Evolutionary conservation across 108 stramenopile species (phyloP).

Genomic region (Cyclotella distinguenda): DNA sequence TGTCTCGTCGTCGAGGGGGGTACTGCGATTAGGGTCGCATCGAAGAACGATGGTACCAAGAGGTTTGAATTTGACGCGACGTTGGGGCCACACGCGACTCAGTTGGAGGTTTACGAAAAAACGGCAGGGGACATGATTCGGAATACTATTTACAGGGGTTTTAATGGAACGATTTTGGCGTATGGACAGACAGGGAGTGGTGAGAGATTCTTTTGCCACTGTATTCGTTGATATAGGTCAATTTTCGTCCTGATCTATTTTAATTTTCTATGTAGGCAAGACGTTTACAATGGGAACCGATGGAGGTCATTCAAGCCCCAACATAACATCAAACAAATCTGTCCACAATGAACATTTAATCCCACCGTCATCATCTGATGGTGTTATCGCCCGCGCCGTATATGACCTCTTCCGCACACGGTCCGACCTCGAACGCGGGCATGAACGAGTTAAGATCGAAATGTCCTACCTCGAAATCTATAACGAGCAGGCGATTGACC

Average conservation of each 20-base stretch:
- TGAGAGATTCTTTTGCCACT: slow-evolving; percentile 47
- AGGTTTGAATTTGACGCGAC: slow-evolving; percentile 93
- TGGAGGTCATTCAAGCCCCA: not conserved
- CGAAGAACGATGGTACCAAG: not conserved
- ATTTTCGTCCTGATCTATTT: not conserved
- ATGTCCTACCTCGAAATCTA: slow-evolving; percentile 72
- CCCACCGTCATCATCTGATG: slow-evolving; percentile 37
- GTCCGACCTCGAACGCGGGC: slow-evolving; percentile 7
- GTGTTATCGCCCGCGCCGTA: slow-evolving; percentile 61
- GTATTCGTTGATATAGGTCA: not conserved
- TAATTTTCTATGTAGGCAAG: not conserved
- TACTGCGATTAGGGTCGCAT: not conserved
- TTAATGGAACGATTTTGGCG: slow-evolving; percentile 96
- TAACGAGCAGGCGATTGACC: slow-evolving; percentile 64
- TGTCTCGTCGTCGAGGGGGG: slow-evolving; percentile 15
- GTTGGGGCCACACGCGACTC: slow-evolving; percentile 67
- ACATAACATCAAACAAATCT: slow-evolving; percentile 6
- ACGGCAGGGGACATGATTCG: slow-evolving; percentile 58
- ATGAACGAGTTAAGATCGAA: slow-evolving; percentile 46
- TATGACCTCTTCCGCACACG: slow-evolving; percentile 48
- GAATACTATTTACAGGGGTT: slow-evolving; percentile 84
- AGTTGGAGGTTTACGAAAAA: slow-evolving; percentile 85
- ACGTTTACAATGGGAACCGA: slow-evolving; percentile 34
- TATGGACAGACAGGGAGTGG: slow-evolving; percentile 97
- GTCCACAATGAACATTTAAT: not conserved